Evolutionary conservation across 306 rosid species (phyloP).

Genomic region (Sesbania bispinosa): DNA sequence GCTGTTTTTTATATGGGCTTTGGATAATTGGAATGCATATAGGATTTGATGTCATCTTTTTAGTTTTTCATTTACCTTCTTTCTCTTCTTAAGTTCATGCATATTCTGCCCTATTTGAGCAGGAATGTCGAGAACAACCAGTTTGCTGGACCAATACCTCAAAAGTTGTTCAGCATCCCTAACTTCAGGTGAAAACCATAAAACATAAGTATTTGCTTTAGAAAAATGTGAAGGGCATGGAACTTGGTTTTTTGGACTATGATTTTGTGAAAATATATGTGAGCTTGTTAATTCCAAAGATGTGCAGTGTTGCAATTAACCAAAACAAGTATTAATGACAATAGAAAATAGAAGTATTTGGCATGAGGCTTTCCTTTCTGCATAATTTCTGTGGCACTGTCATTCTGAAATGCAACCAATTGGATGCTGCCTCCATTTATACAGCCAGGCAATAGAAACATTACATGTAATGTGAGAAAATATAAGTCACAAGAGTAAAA

Average conservation of each 20-base stretch:
- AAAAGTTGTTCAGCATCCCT: constrained; percentile 67
- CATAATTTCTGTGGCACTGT: background rate
- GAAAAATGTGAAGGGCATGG: constrained; percentile 16
- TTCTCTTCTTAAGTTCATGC: background rate
- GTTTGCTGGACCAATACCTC: constrained; percentile 82
- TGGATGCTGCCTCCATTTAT: constrained; percentile 5
- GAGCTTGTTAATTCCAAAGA: background rate
- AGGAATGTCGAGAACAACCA: constrained; percentile 87
- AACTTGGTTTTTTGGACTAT: background rate
- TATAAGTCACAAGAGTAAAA: background rate
- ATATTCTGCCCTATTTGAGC: constrained; percentile 36
- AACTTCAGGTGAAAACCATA: constrained; percentile 51
- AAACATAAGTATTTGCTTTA: constrained; percentile 6
- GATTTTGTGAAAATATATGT: background rate
- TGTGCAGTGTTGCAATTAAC: background rate
- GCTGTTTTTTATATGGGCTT: background rate
- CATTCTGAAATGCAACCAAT: constrained; percentile 7
- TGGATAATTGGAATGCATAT: background rate
- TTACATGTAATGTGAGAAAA: background rate
- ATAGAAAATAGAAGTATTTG: background rate
- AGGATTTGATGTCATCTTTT: background rate
- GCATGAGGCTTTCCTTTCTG: background rate
- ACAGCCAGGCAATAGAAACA: constrained; percentile 6
- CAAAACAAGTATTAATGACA: background rate
- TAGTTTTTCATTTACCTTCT: background rate